Evolutionary conservation across 345 rosid genomes (phyloP), one percentile per base, ranked within the genome.

Genomic region (Isatis tinctoria): DNA sequence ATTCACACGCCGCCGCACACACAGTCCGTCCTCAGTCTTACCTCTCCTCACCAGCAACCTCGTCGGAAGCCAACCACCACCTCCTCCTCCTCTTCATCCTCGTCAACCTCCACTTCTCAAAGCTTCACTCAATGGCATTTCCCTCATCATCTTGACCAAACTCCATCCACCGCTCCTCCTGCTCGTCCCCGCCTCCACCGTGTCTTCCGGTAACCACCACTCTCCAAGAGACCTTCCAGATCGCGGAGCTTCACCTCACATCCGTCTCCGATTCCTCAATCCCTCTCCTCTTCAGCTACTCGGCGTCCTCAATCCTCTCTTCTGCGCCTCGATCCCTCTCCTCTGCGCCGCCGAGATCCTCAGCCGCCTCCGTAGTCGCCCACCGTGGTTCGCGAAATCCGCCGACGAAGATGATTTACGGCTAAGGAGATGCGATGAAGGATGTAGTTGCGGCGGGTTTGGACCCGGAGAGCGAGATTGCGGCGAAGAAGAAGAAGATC

Each of bases 51-150:
- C 68, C 13, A 78, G 47, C 9, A 70, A 0, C 8, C 70, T 10
- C 76, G 60, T 35, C 81, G 79, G n/a, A 76, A 77, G 2, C 78
- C 69, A 1, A 35, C 61, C 6, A 78, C 76, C 58, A 59, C 74
- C 44, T 64, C 82, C 3, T 83, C 96, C 3, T 88, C 95, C 2
- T 92, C 93, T 9, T 86, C 95, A 1, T 92, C 96, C 18, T 86
- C 96, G 26, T 87, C 97, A 33, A 66, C 96, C 59, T 85, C 93
- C 66, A 77, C 92, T 56, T 90, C 96, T 30, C 98, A 93, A 45
- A 88, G 95, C 83, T 93, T 93, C 86, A 90, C 97, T 41, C 97
- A 87, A 41, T 90, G 98, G 98, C 83, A 78, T 14, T 87, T 93
- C 76, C 95, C 97, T 6, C 85, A 88, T 47, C 81, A 78, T 26